Base-by-base conservation (phyloP, 1,284 basidiomycete genomes). In the Boletus coffeatus region DNA sequence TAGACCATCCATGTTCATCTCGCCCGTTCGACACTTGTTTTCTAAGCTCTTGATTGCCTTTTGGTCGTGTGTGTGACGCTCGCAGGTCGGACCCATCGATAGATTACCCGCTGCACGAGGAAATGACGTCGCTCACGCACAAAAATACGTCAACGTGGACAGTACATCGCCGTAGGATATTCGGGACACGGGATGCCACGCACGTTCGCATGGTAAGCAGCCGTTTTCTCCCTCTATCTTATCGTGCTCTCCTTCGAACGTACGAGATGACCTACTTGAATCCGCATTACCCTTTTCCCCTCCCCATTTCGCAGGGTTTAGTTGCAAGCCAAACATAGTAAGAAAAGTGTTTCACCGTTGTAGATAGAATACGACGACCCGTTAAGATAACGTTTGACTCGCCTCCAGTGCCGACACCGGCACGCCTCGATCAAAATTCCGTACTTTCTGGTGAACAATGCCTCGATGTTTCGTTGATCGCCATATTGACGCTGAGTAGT, bases 151-250 rank as follows among this genome's bases (percentile, higher is more conserved):
- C n/a, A n/a, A n/a, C n/a, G n/a, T 9, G 87, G 87, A 0, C 90
- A 93, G 66, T 94, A 84, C 67, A 83, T 93, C 18, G 78, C 86
- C 2, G 91, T 87, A 1, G 92, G 92, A 7, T 93, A 86, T 70
- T 80, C 82, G 0, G 90, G 90, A 0, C 90, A 93, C 68, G 91
- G 92, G 0, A 93, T 94, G 90, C 86, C 90, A 4, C 82, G 90
- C 3, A 85, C 88, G 0, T 90, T 82, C 69, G 83, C 81, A 50
- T 92, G 89, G 39, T 63, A 14, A 18, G 60, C 39, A 41, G 14
- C 39, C 14, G 14, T 16, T 41, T 41, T 36, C 36, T 36, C 39
- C 4, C 14, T 14, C 34, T 25, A 7, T 53, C 56, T 43, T n/a
- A 14, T 14, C 53, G n/a, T 8, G 10, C 2, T 37, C 14, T 53